Conservation (phyloP, 1,284 basidiomycete genomes). For the Athelia psychrophila region DNA sequence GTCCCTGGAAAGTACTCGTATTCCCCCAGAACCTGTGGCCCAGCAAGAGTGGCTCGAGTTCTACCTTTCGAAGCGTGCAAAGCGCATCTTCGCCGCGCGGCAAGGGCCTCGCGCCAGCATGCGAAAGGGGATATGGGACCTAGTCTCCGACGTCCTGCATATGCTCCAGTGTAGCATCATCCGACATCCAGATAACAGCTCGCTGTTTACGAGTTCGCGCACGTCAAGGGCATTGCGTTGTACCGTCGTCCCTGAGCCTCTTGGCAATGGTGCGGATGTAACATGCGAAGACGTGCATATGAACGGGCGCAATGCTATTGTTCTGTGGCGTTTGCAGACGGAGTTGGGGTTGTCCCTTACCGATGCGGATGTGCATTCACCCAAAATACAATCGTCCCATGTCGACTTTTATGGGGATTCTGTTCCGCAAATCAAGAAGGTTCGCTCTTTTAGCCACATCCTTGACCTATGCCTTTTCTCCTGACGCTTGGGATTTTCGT, state of each 20-base stretch:
- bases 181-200: not conserved
- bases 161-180: conserved; percentile 28
- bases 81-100: conserved; percentile 8
- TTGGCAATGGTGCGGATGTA: not conserved
- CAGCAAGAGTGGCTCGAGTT: conserved; percentile 33
- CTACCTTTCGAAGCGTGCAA: conserved; percentile 29
- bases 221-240: not conserved
- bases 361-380: too few species aligned
- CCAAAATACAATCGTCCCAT: too few species aligned
- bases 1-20: too few species aligned
- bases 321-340: not conserved
- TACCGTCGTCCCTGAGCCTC: not conserved
- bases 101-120: conserved; percentile 13
- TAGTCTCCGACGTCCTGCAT: conserved; percentile 28
- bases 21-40: not conserved
- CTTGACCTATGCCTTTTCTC: too few species aligned
- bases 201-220: too few species aligned
- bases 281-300: not conserved
- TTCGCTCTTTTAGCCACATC: too few species aligned
- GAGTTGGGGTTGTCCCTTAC: too few species aligned
- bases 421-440: too few species aligned
- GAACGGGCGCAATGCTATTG: not conserved
- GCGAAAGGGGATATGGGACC: conserved; percentile 29
- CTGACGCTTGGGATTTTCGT: too few species aligned
- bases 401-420: too few species aligned